Percentiles rank a stretch among this genome's conserved stretches.
phyloP scores from a whole-genome alignment of 2,329 filamentous ascomycete species.

The Cordyceps sp. region DNA sequence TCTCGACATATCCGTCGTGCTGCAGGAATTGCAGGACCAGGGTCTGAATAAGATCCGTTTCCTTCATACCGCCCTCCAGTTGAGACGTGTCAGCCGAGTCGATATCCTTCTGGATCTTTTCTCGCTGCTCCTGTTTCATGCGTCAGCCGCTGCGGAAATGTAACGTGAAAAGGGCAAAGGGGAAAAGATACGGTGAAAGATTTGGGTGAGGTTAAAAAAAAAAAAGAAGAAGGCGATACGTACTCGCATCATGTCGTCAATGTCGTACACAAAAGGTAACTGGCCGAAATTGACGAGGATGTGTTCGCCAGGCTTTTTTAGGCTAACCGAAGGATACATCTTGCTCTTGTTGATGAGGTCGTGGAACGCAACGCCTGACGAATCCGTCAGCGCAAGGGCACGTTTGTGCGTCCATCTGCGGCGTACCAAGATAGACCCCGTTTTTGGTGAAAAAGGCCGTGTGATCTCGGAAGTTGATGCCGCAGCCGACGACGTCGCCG shows the following conservation, averaged over 20 bases:
- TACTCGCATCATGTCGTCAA: conserved; percentile 71
- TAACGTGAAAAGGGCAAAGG: no score
- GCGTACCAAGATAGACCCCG: conserved; percentile 33
- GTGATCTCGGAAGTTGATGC: conserved; percentile 47
- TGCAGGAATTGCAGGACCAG: conserved; percentile 75
- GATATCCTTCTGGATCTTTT: conserved; percentile 44
- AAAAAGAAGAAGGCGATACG: conserved; percentile 14
- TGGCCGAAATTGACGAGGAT: conserved; percentile 51
- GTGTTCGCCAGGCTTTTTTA: conserved; percentile 47
- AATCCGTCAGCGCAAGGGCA: conserved; percentile 1
- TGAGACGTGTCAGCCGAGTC: conserved; percentile 35
- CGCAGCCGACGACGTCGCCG: conserved; percentile 46
- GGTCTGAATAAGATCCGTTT: conserved; percentile 66
- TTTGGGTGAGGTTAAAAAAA: no score
- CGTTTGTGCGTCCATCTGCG: conserved; percentile 4
- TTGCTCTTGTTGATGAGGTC: conserved; percentile 45
- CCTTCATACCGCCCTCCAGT: conserved; percentile 48
- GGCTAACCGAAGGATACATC: conserved; percentile 50
- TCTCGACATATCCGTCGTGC: conserved; percentile 91
- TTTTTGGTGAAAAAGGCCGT: conserved; percentile 57
- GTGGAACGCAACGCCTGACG: conserved; percentile 50
- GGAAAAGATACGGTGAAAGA: no score
- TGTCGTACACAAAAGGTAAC: conserved; percentile 75
- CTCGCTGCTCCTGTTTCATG: conserved; percentile 37
- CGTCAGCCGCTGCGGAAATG: no score